Conservation (phyloP, 2,329 filamentous ascomycete genomes). For the Massarina eburnea region DNA sequence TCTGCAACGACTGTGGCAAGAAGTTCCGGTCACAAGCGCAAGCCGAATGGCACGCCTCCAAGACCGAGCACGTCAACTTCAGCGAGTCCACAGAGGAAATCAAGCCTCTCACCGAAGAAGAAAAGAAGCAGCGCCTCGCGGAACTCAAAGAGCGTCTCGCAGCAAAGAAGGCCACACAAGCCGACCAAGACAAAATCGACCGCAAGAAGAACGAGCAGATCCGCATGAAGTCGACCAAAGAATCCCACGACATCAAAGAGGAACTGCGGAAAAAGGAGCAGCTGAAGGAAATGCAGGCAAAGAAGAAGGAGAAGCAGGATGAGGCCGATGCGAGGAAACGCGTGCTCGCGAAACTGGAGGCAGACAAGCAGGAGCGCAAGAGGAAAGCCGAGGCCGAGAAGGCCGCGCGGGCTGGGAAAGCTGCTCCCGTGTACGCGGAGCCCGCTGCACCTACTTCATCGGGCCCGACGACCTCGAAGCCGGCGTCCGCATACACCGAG, state of each 20-base stretch:
- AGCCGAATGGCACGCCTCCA: constrained; percentile 87
- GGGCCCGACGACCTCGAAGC: constrained; percentile 57
- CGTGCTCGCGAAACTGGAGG: constrained; percentile 91
- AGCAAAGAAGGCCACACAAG: constrained; percentile 69
- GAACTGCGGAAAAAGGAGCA: constrained; percentile 85
- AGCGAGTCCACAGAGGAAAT: constrained; percentile 92
- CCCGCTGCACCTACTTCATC: constrained; percentile 51
- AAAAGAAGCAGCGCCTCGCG: constrained; percentile 78
- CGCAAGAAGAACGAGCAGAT: constrained; percentile 83
- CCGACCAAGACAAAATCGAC: constrained; percentile 75
- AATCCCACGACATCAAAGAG: constrained; percentile 87
- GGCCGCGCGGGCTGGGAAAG: constrained; percentile 78
- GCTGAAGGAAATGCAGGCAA: constrained; percentile 84
- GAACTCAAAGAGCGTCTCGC: constrained; percentile 73
- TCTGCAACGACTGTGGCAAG: constrained; percentile 95
- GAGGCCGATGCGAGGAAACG: constrained; percentile 84
- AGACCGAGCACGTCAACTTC: constrained; percentile 89
- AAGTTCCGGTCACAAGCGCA: constrained; percentile 79
- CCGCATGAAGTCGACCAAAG: constrained; percentile 84
- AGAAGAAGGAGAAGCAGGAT: constrained; percentile 83
- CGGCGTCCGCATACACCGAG: constrained; percentile 73
- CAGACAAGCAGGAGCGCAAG: constrained; percentile 86
- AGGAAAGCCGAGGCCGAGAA: constrained; percentile 84
- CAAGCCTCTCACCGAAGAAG: constrained; percentile 84
- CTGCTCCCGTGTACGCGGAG: constrained; percentile 51